Base-by-base conservation (phyloP, 2,329 filamentous ascomycete species). In the Arthrocladium fulminans region DNA sequence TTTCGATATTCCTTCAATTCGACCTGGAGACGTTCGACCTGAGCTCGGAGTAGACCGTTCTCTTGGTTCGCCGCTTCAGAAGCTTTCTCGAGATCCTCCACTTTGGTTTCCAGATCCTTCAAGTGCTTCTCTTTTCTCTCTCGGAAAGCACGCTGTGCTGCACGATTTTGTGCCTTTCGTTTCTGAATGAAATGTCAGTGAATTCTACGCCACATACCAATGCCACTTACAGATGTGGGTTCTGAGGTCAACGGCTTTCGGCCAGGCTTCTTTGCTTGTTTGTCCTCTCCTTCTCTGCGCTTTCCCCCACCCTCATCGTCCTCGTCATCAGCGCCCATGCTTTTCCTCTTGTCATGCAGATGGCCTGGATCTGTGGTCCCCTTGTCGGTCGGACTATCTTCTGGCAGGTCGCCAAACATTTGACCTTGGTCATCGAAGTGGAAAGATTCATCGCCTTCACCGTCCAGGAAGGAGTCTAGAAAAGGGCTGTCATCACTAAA, bases 171-270 rank as follows among this genome's bases (percentile, higher is more conserved):
- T 8, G 92, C 92, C 71, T 98, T 98, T 59, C 70, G 69, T 60
- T 72, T 72, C 68, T 72, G 54, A 46, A 47, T 17, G 30, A 27
- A 25, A 39, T 27, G 32, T 48, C 47, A 51, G 45, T 15, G 40
- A 15, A 30, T 25, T 40, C 17, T 35, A 32, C 17, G 20, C 34
- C 20, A 29, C 38, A 23, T 25, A 10, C 40, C 9, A 25, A 19
- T 40, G 37, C 27, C 19, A 80, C 89, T 73, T 81, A 97, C 90
- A 57, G 89, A 92, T 58, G 86, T 97, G 20, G 92, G 92, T 67
- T 97, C 92, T 19, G 87, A 94, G 41, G 88, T 97, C 60, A 97
- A 74, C 17, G 90, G 92, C 74, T 98, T 98, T 54, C 92, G 81
- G 44, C 92, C 92, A 3, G 92, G 90, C 71, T 97, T 98, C 79